phyloP scores from a whole-genome alignment of 306 rosid species.

The Citrullus amarus region DNA sequence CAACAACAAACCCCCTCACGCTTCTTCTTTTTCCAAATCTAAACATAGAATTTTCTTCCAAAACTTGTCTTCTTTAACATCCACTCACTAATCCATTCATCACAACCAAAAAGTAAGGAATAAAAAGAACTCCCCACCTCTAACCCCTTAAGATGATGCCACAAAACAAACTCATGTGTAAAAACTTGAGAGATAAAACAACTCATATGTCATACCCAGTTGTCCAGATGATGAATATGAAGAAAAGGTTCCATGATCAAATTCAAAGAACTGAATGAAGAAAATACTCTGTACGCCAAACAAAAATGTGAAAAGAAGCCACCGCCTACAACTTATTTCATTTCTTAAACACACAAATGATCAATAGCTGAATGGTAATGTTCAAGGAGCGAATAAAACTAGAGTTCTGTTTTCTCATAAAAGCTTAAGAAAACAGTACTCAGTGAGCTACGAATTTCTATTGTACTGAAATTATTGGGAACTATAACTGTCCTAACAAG shows the following conservation, averaged over 20 bases:
- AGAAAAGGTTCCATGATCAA: not conserved
- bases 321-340: slow-evolving; percentile 32
- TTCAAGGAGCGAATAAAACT: slow-evolving; percentile 11
- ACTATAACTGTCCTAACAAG: slow-evolving; percentile 56
- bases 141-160: no score
- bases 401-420: slow-evolving; percentile 33
- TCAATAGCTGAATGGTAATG: not conserved
- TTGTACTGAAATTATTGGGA: slow-evolving; percentile 59
- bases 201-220: not conserved
- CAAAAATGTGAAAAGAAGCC: slow-evolving; percentile 17
- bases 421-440: slow-evolving; percentile 31
- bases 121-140: no score
- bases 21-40: not conserved
- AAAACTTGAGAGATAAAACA: not conserved
- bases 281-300: not conserved
- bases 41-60: not conserved
- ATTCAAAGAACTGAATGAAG: no score
- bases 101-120: not conserved
- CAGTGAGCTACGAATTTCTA: slow-evolving; percentile 34
- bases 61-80: not conserved
- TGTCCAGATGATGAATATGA: not conserved
- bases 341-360: not conserved
- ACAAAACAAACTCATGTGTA: not conserved
- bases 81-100: not conserved
- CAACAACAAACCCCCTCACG: not conserved